Percentiles rank a stretch among this genome's conserved stretches.
These are phyloP conservation scores for Lanmaoa pseudosensibilis DNA, from an alignment of 768 basidiomycete genomes.

Conservation along the genomic window DNA sequence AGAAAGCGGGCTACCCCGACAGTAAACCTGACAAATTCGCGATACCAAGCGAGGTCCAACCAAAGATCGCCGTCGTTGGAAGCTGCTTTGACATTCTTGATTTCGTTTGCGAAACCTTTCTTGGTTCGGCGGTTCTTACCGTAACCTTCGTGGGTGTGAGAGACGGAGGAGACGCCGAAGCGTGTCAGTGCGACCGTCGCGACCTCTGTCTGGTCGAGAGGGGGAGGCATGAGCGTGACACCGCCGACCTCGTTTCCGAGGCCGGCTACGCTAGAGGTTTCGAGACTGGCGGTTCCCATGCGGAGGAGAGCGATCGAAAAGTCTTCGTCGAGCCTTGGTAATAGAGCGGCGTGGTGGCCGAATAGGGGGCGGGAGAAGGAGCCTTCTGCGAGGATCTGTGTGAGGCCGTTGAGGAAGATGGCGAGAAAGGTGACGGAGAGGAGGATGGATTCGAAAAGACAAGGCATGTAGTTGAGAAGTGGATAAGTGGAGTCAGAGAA, in stretches of 20 bases:
- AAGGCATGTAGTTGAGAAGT: constrained; percentile 72
- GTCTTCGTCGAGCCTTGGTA: constrained; percentile 66
- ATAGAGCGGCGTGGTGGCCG: constrained; percentile 42
- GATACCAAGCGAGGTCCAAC: constrained; percentile 42
- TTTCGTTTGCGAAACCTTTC: constrained; percentile 52
- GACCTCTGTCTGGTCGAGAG: constrained; percentile 22
- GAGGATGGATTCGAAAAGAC: constrained; percentile 67
- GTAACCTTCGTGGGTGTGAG: constrained; percentile 28
- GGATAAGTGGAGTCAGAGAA: constrained; percentile 54
- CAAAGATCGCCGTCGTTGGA: constrained; percentile 39
- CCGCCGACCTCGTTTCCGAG: constrained; percentile 73
- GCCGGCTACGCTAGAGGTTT: constrained; percentile 69
- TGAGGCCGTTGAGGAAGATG: constrained; percentile 57
- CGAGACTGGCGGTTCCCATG: constrained; percentile 71
- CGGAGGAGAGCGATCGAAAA: constrained; percentile 71
- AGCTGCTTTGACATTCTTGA: constrained; percentile 41
- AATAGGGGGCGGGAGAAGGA: constrained; percentile 58
- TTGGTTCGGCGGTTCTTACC: constrained; percentile 25
- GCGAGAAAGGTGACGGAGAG: constrained; percentile 58
- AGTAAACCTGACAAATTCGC: constrained; percentile 37
- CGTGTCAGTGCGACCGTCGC: constrained; percentile 42
- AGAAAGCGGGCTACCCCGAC: constrained; percentile 31
- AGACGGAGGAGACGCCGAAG: constrained; percentile 42
- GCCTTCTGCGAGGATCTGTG: constrained; percentile 66
- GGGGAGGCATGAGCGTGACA: constrained; percentile 34